phyloP scores from a whole-genome alignment of 495 filamentous ascomycete genomes.

The Daldinia childiae region DNA sequence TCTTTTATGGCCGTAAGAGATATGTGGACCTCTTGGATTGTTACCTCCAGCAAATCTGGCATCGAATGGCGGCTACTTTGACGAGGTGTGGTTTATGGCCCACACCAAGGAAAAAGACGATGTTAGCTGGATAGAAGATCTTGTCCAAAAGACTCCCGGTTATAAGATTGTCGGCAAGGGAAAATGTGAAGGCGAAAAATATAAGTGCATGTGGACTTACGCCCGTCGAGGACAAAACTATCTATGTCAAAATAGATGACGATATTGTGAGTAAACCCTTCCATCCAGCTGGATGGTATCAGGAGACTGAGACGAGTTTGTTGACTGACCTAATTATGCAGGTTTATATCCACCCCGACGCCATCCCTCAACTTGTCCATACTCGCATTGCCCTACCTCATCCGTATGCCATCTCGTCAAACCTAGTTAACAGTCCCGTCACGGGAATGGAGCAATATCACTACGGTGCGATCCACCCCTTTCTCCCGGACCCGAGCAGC shows the following conservation, averaged over 20 bases:
- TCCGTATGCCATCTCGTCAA: constrained; percentile 60
- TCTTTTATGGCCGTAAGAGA: constrained; percentile 57
- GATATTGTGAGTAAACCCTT: constrained; percentile 52
- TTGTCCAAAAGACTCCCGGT: constrained; percentile 42
- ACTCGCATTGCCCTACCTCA: constrained; percentile 60
- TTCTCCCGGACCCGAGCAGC: constrained; percentile 53
- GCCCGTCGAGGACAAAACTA: constrained; percentile 50
- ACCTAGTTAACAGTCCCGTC: constrained; percentile 61
- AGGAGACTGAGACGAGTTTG: background rate
- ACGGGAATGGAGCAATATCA: constrained; percentile 60
- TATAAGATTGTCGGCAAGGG: constrained; percentile 42
- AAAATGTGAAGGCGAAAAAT: constrained; percentile 46
- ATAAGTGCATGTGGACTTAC: constrained; percentile 48
- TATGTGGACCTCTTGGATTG: constrained; percentile 62
- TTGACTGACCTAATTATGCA: constrained; percentile 28
- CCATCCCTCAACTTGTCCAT: constrained; percentile 63
- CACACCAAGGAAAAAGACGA: constrained; percentile 57
- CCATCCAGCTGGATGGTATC: background rate
- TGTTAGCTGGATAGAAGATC: constrained; percentile 57
- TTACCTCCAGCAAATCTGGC: constrained; percentile 65
- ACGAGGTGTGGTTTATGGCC: constrained; percentile 64
- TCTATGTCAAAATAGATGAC: constrained; percentile 67
- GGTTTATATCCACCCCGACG: constrained; percentile 62
- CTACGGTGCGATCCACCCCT: constrained; percentile 57
- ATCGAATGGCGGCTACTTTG: constrained; percentile 62